A percentile compares a stretch with the other conserved stretches of the same genome.
Conservation (phyloP, 2,329 filamentous ascomycete genomes). For the Fusarium robinianum region DNA sequence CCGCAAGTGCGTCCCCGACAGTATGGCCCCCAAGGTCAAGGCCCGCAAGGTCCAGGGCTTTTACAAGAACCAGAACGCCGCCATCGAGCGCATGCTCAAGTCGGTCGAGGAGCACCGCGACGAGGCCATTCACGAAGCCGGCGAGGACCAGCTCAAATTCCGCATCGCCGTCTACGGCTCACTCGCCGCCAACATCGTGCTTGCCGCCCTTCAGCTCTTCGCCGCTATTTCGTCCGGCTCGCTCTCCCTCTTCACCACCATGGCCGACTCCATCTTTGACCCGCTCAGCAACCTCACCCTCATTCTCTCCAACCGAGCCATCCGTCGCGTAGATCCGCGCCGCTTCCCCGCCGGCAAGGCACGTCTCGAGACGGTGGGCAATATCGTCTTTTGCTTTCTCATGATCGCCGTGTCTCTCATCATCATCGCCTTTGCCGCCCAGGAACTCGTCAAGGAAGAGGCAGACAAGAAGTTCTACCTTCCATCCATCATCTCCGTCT, state of each 20-base stretch:
- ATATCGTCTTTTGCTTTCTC: conserved; percentile 94
- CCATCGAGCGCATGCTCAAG: conserved; percentile 89
- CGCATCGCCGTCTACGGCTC: conserved; percentile 68
- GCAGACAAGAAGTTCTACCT: conserved; percentile 72
- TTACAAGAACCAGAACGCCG: conserved; percentile 90
- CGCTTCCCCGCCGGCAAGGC: conserved; percentile 93
- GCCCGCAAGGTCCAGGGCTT: conserved; percentile 72
- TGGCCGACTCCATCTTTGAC: conserved; percentile 95
- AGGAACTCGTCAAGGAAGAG: conserved; percentile 64
- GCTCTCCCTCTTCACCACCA: conserved; percentile 95
- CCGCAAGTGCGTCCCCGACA: conserved; percentile 25
- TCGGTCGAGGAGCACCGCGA: conserved; percentile 88
- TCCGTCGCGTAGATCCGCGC: conserved; percentile 81
- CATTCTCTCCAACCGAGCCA: conserved; percentile 84
- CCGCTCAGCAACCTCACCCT: conserved; percentile 86
- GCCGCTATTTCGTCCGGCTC: conserved; percentile 85
- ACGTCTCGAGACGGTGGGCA: conserved; percentile 91
- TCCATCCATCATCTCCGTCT: conserved; percentile 83
- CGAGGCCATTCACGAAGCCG: conserved; percentile 77
- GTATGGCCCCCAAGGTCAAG: conserved; percentile 37
- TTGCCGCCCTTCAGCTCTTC: conserved; percentile 84
- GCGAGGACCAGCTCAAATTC: conserved; percentile 78
- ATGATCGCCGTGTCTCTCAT: conserved; percentile 93
- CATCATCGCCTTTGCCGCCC: conserved; percentile 84
- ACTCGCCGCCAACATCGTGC: conserved; percentile 78